These are phyloP conservation scores for Thecaphora frezii DNA, from an alignment of 1,284 basidiomycete genomes.

Conservation along the genomic window DNA sequence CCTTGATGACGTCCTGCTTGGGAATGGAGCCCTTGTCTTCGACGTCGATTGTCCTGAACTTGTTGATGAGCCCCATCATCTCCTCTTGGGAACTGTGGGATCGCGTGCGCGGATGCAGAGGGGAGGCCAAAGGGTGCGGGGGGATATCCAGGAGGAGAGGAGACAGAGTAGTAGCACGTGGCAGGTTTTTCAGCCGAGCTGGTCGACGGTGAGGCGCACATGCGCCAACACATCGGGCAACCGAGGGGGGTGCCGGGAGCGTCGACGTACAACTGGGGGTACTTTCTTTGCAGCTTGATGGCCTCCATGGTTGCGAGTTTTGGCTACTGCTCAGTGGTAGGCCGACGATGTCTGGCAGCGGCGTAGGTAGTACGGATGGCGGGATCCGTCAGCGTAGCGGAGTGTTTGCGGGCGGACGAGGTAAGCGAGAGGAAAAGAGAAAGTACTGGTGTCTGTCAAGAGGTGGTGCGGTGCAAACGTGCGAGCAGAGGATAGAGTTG, in stretches of 20 bases:
- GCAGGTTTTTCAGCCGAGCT: too few relatives aligned
- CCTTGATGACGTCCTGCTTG: constrained; percentile 54
- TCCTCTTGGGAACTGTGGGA: constrained; percentile 55
- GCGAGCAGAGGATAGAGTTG: too few relatives aligned
- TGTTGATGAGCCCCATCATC: constrained; percentile 56
- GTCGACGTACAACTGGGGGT: constrained; percentile 79
- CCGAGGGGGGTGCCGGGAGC: too few relatives aligned
- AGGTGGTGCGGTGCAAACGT: too few relatives aligned
- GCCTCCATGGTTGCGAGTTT: constrained; percentile 68
- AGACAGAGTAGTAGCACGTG: not conserved
- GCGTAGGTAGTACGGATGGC: too few relatives aligned
- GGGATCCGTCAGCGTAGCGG: too few relatives aligned
- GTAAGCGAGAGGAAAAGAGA: too few relatives aligned
- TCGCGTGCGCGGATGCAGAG: not conserved
- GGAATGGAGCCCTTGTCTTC: constrained; percentile 55
- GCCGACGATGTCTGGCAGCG: too few relatives aligned
- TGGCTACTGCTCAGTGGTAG: not conserved
- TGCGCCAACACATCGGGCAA: constrained; percentile 1
- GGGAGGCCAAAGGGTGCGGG: not conserved
- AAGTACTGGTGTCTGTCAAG: too few relatives aligned
- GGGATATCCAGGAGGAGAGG: not conserved
- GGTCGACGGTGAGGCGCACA: too few relatives aligned
- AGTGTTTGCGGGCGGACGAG: too few relatives aligned
- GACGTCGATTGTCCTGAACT: constrained; percentile 53
- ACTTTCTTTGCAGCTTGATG: constrained; percentile 86